Evolutionary conservation across 352 stramenopile genomes (phyloP), one percentile per base, ranked within the genome.

Genomic region (Phytophthora podocarpi): DNA sequence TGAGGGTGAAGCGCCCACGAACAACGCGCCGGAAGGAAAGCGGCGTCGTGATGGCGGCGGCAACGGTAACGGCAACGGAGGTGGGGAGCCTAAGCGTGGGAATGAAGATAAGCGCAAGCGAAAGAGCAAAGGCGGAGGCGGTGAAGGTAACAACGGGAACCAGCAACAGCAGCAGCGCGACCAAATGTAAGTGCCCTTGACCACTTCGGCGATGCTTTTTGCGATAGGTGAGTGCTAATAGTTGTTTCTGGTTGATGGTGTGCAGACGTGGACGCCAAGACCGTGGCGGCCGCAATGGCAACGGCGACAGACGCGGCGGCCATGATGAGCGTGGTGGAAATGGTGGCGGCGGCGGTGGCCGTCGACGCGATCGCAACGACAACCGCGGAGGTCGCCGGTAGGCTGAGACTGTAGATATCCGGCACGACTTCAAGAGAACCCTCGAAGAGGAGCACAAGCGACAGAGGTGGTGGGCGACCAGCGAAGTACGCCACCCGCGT

Each of bases 51-150:
- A 85, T 43, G 70, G 72, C 6, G 62, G 57, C 2, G 52, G 43
- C 37, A 50, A 40, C 12, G 24, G 31, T 6, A 54, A 45, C 8
- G 59, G 27, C 34, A 64, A 59, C 20, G 43, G 37, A 36, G 47
- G 43, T 21, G 51, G 42, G 11, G 59, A 75, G n/a, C 60, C 20
- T 13, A 78, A 77, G 45, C 61, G 72, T 11, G 56, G 37, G 6
- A 53, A 73, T n/a, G 74, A 80, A 2, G 81, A 89, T 13, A 85
- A 85, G 52, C 64, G 74, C 27, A 72, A 78, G 40, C 82, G 83
- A 41, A 82, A 79, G 28, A 68, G 78, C 37, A 82, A 88, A 50
- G 67, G 70, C 30, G 64, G 61, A 36, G 71, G 61, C 2, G n/a
- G 18, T 15, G 62, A 72, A 27, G 66, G 65, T 47, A 67, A 69